Conservation (phyloP, 2,329 filamentous ascomycete genomes). For the Annulohypoxylon truncatum region DNA sequence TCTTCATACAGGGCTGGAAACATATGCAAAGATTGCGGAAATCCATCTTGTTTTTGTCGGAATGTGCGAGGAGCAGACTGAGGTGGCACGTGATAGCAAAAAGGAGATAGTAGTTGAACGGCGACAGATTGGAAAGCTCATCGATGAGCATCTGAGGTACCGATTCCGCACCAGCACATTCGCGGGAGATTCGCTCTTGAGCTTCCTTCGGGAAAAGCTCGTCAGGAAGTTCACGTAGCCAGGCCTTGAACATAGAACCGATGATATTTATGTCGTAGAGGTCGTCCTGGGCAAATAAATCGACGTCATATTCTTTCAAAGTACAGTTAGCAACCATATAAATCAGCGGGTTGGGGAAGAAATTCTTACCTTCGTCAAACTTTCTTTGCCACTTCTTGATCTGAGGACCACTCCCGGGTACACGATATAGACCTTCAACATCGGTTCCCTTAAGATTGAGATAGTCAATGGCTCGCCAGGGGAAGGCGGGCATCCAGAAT, state of each 20-base stretch:
- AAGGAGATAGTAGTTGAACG: conserved; percentile 96
- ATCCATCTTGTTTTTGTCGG: conserved; percentile 98
- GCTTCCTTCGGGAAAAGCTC: conserved; percentile 89
- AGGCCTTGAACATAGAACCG: conserved; percentile 94
- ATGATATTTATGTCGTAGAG: conserved; percentile 97
- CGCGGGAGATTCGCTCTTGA: conserved; percentile 82
- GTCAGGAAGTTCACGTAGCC: conserved; percentile 93
- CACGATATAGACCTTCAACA: conserved; percentile 91
- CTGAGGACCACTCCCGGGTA: conserved; percentile 89
- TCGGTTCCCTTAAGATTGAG: conserved; percentile 95
- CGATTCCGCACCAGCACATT: conserved; percentile 81
- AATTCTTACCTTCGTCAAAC: conserved; percentile 80
- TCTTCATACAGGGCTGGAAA: conserved; percentile 97
- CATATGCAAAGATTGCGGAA: conserved; percentile 96
- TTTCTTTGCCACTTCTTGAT: conserved; percentile 93
- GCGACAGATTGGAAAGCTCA: conserved; percentile 91
- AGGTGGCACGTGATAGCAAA: conserved; percentile 98
- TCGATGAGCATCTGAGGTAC: conserved; percentile 90
- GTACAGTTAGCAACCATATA: conserved; percentile 29
- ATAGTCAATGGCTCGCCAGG: conserved; percentile 96
- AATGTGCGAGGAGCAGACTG: conserved; percentile 88
- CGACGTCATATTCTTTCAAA: conserved; percentile 80
- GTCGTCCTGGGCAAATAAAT: conserved; percentile 87
- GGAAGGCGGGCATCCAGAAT: conserved; percentile 98
- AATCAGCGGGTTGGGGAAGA: not conserved